Evolutionary conservation across 345 rosid genomes (phyloP), one percentile per base, ranked within the genome.

Genomic region (Moringa oleifera): DNA sequence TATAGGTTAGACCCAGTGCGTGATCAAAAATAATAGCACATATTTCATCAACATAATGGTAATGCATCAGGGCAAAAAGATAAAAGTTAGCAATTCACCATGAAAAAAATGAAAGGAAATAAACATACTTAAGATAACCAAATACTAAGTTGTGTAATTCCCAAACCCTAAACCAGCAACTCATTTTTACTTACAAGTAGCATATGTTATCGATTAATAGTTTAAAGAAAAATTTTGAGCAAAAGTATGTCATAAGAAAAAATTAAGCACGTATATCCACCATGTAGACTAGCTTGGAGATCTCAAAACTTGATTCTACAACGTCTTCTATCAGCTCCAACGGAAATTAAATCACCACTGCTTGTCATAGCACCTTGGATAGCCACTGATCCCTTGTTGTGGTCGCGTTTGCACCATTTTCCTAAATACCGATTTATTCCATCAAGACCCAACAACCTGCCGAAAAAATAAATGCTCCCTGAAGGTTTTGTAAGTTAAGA

Each of bases 281-380:
- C 25, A 16, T 20, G 80, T 74, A 59, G 80, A 71, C 57, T 71
- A 83, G 57, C 78, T 76, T 54, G 69, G 52, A 65, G 96, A 75
- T 78, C 92, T 84, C 77, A 83, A 59, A 36, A 87, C 85, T 94
- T 88, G 57, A 90, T 25, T 75, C 83, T 85, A 60, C 99, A 95
- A 64, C 95, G 96, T 79, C 86, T 83, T 21, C 99, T 96, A 77
- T 94, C 96, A 57, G 91, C 81, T 57, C 97, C 97, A 65, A 85
- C 75, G 61, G 91, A 61, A 67, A 90, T 86, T 50, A 94, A 69
- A 79, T 79, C 81, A 60, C 89, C 77, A 33, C 68, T 81, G 49
- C n/a, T n/a, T n/a, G n/a, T n/a, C n/a, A n/a, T n/a, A n/a, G n/a
- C n/a, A n/a, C n/a, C n/a, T n/a, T n/a, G 71, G 24, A 62, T 17